A percentile compares a stretch with the other conserved stretches of the same genome.
Evolutionary conservation across 345 rosid species (phyloP).

Genomic region (Clarkia xantiana): DNA sequence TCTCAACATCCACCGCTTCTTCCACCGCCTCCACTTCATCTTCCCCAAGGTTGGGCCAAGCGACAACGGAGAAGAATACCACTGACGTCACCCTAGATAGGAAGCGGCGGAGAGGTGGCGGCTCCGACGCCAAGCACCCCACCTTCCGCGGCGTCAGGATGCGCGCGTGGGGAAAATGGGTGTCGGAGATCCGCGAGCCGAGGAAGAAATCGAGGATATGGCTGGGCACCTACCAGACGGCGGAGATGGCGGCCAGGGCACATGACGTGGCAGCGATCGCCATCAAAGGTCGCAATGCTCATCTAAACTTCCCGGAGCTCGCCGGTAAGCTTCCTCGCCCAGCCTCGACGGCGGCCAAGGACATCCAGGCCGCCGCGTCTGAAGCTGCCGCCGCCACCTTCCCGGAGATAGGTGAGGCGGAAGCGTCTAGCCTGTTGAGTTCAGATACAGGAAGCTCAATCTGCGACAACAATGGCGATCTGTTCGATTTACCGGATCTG

Average conservation of each 20-base stretch:
- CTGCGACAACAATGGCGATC: slow-evolving; percentile 11
- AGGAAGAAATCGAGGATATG: slow-evolving; percentile 88
- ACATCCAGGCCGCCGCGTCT: slow-evolving; percentile 75
- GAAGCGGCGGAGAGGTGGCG: slow-evolving; percentile 2
- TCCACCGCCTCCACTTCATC: slow-evolving; percentile 17
- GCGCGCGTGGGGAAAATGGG: slow-evolving; percentile 98
- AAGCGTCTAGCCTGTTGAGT: slow-evolving; percentile 15
- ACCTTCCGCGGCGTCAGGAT: slow-evolving; percentile 64
- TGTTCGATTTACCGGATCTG: slow-evolving; percentile 89
- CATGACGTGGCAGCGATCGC: slow-evolving; percentile 81
- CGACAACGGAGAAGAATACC: background rate
- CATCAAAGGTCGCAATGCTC: slow-evolving; percentile 54
- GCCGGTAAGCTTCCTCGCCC: slow-evolving; percentile 55
- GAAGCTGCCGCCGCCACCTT: slow-evolving; percentile 48
- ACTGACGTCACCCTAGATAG: background rate
- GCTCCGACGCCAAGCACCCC: slow-evolving; percentile 20
- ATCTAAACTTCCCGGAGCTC: slow-evolving; percentile 63
- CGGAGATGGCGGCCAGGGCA: slow-evolving; percentile 96
- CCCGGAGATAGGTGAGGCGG: slow-evolving; percentile 49
- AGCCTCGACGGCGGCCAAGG: slow-evolving; percentile 46
- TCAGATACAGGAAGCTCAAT: slow-evolving; percentile 9
- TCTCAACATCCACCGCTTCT: slow-evolving; percentile 2
- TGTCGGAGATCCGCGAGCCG: slow-evolving; percentile 80
- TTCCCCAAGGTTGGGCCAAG: too few relatives aligned
- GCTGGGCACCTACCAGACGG: slow-evolving; percentile 66